phyloP scores from a whole-genome alignment of 441 rosid genomes.

The Geranium incanum region DNA sequence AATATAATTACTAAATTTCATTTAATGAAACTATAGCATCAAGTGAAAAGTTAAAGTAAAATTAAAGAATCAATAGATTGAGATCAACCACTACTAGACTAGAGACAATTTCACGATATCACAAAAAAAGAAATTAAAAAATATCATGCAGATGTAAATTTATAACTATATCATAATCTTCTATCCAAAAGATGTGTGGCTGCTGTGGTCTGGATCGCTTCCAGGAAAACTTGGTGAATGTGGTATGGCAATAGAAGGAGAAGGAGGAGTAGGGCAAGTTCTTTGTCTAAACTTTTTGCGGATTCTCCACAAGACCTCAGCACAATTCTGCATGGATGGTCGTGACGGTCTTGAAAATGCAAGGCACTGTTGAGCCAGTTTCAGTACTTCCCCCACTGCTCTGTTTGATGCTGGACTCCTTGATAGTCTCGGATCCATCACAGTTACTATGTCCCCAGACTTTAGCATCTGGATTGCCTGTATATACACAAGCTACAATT shows the following conservation, averaged over 20 bases:
- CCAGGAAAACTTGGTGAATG: slow-evolving; percentile 41
- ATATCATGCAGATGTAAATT: slow-evolving; percentile 39
- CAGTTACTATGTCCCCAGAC: slow-evolving; percentile 49
- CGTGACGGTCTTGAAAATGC: slow-evolving; percentile 45
- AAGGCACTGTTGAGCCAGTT: slow-evolving; percentile 59
- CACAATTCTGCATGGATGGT: slow-evolving; percentile 71
- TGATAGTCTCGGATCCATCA: slow-evolving; percentile 62
- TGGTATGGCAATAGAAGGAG: slow-evolving; percentile 32
- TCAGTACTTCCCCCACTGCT: slow-evolving; percentile 52
- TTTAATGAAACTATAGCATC: too few species aligned
- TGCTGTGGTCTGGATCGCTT: slow-evolving; percentile 26
- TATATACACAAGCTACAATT: slow-evolving; percentile 13
- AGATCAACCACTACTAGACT: too few species aligned
- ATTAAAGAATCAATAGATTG: too few species aligned
- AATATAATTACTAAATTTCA: too few species aligned
- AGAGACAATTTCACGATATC: too few species aligned
- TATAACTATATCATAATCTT: slow-evolving; percentile 32
- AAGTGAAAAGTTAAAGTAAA: too few species aligned
- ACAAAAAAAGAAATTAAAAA: neutral
- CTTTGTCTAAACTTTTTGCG: slow-evolving; percentile 50
- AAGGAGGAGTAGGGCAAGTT: slow-evolving; percentile 25
- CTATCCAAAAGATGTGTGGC: slow-evolving; percentile 38
- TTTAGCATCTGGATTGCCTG: slow-evolving; percentile 70
- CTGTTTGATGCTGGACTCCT: slow-evolving; percentile 54
- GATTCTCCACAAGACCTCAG: slow-evolving; percentile 60